Evolutionary conservation across 495 filamentous ascomycete genomes (phyloP).

Genomic region (Aspergillus affinis): DNA sequence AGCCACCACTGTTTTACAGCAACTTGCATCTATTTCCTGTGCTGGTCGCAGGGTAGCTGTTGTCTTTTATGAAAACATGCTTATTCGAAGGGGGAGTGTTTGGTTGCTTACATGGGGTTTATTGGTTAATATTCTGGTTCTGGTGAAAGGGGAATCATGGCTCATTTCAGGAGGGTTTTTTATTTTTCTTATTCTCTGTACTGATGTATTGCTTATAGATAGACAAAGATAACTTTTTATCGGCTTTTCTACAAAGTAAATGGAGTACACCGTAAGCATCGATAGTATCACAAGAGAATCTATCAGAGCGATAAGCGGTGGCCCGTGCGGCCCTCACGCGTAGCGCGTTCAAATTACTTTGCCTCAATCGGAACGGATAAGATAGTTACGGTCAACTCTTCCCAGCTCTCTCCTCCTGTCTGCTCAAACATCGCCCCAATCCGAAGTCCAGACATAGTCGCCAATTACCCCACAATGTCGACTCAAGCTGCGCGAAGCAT

Average conservation of each 20-base stretch:
- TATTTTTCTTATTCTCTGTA: neutral
- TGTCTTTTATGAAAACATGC: conserved; percentile 4
- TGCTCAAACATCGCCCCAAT: neutral
- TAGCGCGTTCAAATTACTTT: conserved; percentile 12
- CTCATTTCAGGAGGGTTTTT: neutral
- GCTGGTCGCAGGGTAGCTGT: conserved; percentile 21
- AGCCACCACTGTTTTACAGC: neutral
- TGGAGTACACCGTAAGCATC: too few relatives aligned
- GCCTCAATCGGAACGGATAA: conserved; percentile 10
- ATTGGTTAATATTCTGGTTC: conserved; percentile 1
- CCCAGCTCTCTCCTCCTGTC: conserved; percentile 2
- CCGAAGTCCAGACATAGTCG: neutral
- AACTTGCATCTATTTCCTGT: conserved; percentile 11
- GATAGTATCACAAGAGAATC: neutral
- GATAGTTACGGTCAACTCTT: conserved; percentile 9
- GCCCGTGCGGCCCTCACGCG: conserved; percentile 30
- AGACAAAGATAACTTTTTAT: neutral
- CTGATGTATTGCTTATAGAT: conserved; percentile 6
- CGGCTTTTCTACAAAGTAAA: too few relatives aligned
- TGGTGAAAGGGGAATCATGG: neutral
- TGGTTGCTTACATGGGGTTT: conserved; percentile 3
- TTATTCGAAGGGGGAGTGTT: neutral
- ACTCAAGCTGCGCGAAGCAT: conserved; percentile 60
- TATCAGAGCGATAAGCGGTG: conserved; percentile 29
- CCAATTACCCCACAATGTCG: conserved; percentile 45